A percentile compares a stretch with the other conserved stretches of the same genome.
Evolutionary conservation across 495 filamentous ascomycete species (phyloP).

Genomic region (Tuber borchii): DNA sequence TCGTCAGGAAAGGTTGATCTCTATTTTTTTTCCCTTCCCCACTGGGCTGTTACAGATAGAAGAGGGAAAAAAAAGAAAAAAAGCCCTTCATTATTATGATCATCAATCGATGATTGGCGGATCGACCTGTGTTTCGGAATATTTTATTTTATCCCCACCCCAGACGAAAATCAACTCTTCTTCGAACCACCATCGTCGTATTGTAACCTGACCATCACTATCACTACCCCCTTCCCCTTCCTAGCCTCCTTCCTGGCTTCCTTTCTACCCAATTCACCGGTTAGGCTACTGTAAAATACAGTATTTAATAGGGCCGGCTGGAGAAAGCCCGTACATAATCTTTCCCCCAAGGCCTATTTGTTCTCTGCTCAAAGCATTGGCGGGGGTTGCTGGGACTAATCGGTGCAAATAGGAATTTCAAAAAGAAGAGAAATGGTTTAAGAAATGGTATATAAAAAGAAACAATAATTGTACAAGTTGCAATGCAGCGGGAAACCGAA

Average conservation of each 20-base stretch:
- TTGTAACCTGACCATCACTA: background rate
- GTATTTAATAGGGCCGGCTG: background rate
- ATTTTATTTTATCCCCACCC: background rate
- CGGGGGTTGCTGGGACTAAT: background rate
- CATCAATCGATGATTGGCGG: background rate
- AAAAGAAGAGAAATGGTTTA: background rate
- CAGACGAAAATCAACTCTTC: background rate
- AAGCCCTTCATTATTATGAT: background rate
- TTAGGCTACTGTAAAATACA: background rate
- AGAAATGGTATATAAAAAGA: background rate
- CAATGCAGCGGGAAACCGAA: background rate
- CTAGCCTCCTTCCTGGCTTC: background rate
- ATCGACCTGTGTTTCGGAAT: background rate
- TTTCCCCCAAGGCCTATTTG: background rate
- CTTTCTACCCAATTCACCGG: background rate
- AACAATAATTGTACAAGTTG: slow-evolving; percentile 4
- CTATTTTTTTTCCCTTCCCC: background rate
- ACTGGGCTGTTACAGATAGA: background rate
- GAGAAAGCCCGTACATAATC: background rate
- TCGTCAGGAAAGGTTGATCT: background rate
- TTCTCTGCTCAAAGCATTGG: background rate
- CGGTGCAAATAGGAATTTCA: background rate
- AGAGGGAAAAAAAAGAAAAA: background rate
- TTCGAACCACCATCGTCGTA: background rate
- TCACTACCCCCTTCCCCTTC: background rate